phyloP scores from a whole-genome alignment of 139 green algal genomes.

The Spirogloea muscicola region DNA sequence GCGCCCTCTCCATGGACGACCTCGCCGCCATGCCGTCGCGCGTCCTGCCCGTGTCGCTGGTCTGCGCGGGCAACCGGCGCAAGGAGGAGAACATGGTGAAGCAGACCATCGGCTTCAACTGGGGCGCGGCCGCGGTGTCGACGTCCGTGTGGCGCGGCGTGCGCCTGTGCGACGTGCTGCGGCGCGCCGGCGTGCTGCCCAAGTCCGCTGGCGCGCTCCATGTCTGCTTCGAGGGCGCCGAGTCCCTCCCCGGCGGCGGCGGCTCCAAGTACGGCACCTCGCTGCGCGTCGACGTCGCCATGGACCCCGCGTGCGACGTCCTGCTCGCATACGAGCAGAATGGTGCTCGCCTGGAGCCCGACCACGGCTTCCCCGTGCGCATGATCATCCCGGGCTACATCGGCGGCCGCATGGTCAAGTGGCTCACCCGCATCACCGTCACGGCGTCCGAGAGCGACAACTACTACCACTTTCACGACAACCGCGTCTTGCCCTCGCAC shows the following conservation, averaged over 20 bases:
- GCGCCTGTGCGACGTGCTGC: conserved; percentile 75
- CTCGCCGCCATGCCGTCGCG: conserved; percentile 68
- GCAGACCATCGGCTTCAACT: conserved; percentile 94
- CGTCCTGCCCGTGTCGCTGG: conserved; percentile 68
- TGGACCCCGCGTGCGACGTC: conserved; percentile 64
- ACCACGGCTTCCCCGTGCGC: conserved; percentile 72
- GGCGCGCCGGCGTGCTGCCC: background rate
- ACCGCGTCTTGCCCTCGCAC: conserved; percentile 86
- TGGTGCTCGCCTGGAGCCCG: conserved; percentile 59
- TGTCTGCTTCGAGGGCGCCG: conserved; percentile 41
- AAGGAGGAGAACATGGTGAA: conserved; percentile 99
- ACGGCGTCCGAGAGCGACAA: conserved; percentile 72
- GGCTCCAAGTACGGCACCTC: conserved; percentile 1
- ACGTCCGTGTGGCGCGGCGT: conserved; percentile 87
- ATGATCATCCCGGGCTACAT: conserved; percentile 83
- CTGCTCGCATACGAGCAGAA: conserved; percentile 73
- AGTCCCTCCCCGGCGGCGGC: conserved; percentile 5
- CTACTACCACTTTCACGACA: conserved; percentile 96
- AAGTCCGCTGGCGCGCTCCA: background rate
- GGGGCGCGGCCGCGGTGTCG: conserved; percentile 58
- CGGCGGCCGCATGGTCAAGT: conserved; percentile 82
- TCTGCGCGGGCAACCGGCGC: conserved; percentile 87
- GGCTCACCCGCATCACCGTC: conserved; percentile 77
- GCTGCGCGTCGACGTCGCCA: conserved; percentile 52
- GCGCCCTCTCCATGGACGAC: conserved; percentile 84